These are phyloP conservation scores for Gamarada debralockiae DNA, from an alignment of 495 filamentous ascomycete species.

Conservation along the genomic window DNA sequence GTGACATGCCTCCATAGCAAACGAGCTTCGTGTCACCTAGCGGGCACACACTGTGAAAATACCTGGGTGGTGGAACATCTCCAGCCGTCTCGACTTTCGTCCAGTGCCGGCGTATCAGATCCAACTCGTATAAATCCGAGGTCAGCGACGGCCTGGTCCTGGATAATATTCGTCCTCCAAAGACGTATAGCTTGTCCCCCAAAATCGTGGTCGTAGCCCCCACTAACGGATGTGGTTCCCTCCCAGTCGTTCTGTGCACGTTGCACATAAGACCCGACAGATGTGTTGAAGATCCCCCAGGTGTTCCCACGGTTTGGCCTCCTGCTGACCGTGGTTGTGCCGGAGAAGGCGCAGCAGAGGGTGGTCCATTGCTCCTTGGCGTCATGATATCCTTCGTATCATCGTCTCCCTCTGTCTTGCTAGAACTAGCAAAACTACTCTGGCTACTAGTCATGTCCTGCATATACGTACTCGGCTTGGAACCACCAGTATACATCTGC, in stretches of 20 bases:
- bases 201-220: slow-evolving; percentile 93
- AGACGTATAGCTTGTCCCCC: slow-evolving; percentile 93
- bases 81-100: slow-evolving; percentile 79
- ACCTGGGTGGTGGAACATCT: slow-evolving; percentile 83
- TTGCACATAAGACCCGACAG: slow-evolving; percentile 90
- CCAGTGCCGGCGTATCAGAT: slow-evolving; percentile 90
- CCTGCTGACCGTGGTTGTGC: slow-evolving; percentile 33
- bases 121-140: slow-evolving; percentile 86
- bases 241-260: slow-evolving; percentile 84
- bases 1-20: slow-evolving; percentile 98
- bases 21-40: slow-evolving; percentile 94
- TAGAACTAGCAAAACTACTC: slow-evolving; percentile 43
- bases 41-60: slow-evolving; percentile 94
- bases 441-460: slow-evolving; percentile 52
- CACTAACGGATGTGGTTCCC: slow-evolving; percentile 85
- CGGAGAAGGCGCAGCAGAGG: slow-evolving; percentile 42
- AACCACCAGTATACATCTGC: slow-evolving; percentile 34
- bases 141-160: slow-evolving; percentile 74
- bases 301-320: slow-evolving; percentile 46
- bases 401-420: slow-evolving; percentile 38
- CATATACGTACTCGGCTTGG: slow-evolving; percentile 24
- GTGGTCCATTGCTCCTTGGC: slow-evolving; percentile 45
- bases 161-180: slow-evolving; percentile 86
- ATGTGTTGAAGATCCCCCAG: slow-evolving; percentile 46
- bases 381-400: slow-evolving; percentile 42